These are phyloP conservation scores for Hypoxylon cercidicola DNA, from an alignment of 495 filamentous ascomycete species.

Conservation along the genomic window DNA sequence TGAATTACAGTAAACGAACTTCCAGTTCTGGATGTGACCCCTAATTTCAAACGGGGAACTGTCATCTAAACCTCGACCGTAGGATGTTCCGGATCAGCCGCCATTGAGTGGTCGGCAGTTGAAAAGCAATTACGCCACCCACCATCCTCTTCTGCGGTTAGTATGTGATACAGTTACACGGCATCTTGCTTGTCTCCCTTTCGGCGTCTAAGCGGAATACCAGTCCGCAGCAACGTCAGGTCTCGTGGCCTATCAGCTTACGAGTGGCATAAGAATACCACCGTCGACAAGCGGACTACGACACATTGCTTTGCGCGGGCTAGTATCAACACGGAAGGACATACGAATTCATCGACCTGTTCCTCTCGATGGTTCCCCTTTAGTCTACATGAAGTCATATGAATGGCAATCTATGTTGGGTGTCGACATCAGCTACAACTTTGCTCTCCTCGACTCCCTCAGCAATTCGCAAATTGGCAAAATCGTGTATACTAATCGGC, in stretches of 20 bases:
- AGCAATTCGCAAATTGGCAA: neutral
- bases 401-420: neutral
- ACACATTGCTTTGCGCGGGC: constrained; percentile 1
- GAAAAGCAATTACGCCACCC: constrained; percentile 26
- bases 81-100: constrained; percentile 15
- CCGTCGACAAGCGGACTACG: neutral
- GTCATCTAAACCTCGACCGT: constrained; percentile 16
- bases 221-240: constrained; percentile 22
- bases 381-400: neutral
- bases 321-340: constrained; percentile 7
- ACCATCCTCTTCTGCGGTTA: constrained; percentile 17
- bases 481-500: neutral
- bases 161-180: constrained; percentile 27
- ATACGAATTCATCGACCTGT: neutral
- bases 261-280: constrained; percentile 18
- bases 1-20: constrained; percentile 26
- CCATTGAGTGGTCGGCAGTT: constrained; percentile 34
- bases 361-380: constrained; percentile 2
- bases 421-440: neutral
- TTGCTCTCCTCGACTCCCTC: neutral
- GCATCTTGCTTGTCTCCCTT: constrained; percentile 26
- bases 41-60: constrained; percentile 24
- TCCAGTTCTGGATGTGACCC: constrained; percentile 23
- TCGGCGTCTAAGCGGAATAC: constrained; percentile 6
- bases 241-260: constrained; percentile 31